A percentile compares a stretch with the other conserved stretches of the same genome.
Evolutionary conservation across 129 eudicot genomes (phyloP).

Genomic region (Oenanthe sinensis): DNA sequence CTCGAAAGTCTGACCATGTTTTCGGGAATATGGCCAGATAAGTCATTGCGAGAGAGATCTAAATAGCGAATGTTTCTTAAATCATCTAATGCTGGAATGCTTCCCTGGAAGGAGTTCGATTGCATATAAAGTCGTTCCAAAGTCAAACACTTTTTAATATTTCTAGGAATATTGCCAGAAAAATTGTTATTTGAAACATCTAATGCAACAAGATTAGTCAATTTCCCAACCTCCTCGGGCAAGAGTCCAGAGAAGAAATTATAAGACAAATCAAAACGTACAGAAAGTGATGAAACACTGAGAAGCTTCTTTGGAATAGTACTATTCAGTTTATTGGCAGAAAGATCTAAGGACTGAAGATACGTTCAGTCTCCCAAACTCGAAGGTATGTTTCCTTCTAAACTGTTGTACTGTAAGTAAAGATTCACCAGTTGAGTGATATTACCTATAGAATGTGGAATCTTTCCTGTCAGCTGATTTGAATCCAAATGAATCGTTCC

Average conservation of each 20-base stretch:
- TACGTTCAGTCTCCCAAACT: constrained; percentile 10
- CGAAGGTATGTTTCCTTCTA: constrained; percentile 19
- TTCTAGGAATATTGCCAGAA: constrained; percentile 21
- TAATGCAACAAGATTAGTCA: neutral
- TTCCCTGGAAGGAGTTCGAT: constrained; percentile 17
- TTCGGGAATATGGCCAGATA: constrained; percentile 16
- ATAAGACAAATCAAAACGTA: constrained; percentile 1
- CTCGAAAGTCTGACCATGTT: neutral
- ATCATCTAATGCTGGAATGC: constrained; percentile 7
- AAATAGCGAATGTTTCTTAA: constrained; percentile 7
- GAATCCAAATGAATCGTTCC: neutral
- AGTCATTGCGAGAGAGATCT: constrained; percentile 20
- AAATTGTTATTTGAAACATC: constrained; percentile 14
- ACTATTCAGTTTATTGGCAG: neutral
- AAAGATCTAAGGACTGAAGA: constrained; percentile 2
- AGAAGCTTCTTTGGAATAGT: constrained; percentile 5
- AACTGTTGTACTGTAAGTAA: constrained; percentile 7
- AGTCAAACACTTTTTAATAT: constrained; percentile 5
- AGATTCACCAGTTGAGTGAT: constrained; percentile 9
- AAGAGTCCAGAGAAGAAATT: constrained; percentile 14
- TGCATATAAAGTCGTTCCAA: constrained; percentile 11
- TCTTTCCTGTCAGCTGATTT: constrained; percentile 22
- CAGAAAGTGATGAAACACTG: constrained; percentile 8
- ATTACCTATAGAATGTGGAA: constrained; percentile 17
- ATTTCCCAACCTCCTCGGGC: constrained; percentile 13